Evolutionary conservation across 306 rosid genomes (phyloP), one percentile per base, ranked within the genome.

Genomic region (Urtica urens): DNA sequence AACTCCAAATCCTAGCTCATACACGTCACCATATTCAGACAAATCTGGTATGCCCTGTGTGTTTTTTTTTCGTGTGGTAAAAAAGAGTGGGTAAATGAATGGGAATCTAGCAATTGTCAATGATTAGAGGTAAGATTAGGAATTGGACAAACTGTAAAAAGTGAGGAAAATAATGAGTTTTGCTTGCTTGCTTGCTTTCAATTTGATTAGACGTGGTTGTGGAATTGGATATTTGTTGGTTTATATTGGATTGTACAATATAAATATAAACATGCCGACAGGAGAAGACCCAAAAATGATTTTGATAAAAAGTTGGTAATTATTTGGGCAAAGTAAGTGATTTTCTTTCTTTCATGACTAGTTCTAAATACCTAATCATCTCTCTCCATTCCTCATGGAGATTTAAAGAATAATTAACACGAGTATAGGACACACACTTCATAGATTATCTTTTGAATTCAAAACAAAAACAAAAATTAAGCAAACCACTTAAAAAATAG

Each of bases 1-100:
- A 24, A 72, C 46, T 49, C 85, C 99, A 60, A 79, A 90, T 51
- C 78, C 79, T 6, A 81, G 38, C 48, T 81, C 73, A 21, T 79
- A 81, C 7, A 73, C 79, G 33, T 84, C 92, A 1, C 97, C 95
- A 58, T 58, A 84, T 37, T 77, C 94, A 0, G 99, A 72, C 53
- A 90, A 64, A 50, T 90, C 85, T 4, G 99, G 95, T 51, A 54
- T 67, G 10, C 94, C 97, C 99, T 81, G 70, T 42, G n/a, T n/a
- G n/a, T n/a, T n/a, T n/a, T n/a, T n/a, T n/a, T n/a, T 65, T 57
- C 18, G 49, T 11, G 39, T 23, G 7, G 35, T 42, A 42, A n/a
- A 59, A 59, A 19, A 39, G 28, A 3, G 10, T 17, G 10, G 24
- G 22, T 15, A 15, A 34, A n/a, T n/a, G n/a, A n/a, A n/a, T n/a